Evolutionary conservation across 2,329 filamentous ascomycete species (phyloP), one percentile per base, ranked within the genome.

Genomic region (Drechslera avenae): DNA sequence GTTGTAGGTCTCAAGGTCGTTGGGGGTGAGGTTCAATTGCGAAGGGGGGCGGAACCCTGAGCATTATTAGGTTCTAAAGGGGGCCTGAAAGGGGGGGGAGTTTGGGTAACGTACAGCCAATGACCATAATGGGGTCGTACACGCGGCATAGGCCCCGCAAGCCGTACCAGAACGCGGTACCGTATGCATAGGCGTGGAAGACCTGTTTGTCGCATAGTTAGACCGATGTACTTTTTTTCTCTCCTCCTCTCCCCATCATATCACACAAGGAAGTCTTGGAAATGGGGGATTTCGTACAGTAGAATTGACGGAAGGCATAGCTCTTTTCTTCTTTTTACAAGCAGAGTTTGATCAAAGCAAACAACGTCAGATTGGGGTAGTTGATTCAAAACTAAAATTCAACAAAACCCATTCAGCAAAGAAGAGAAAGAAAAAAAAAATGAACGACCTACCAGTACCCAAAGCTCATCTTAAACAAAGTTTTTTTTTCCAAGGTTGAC

Each of bases 161-260:
- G 18, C 54, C 57, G 26, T 66, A 66, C 63, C 63, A 66, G 41
- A 66, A 64, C 8, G 63, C 61, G 7, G 63, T 66, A 40, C 63
- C 61, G 39, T 66, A 66, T 9, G 56, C 52, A 30, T 66, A 66
- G 17, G 63, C 59, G 31, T 63, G 59, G 30, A 66, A 66, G 5
- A 66, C 47, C 61, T 66, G 7, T 28, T 28, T 10, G 26, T 28
- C 3, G 9, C 7, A 28, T 23, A 5, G 21, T 23, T 23, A 23
- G 33, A 8, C 12, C 16, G 14, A 14, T 12, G 9, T 10, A 10
- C 26, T 5, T 28, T 28, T n/a, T n/a, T n/a, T n/a, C n/a, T n/a
- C n/a, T n/a, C n/a, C 21, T 23, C 7, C 26, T 28, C 26, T 9
- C 10, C 7, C 26, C 26, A 13, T 28, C 10, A 12, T 28, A 13